Conservation (phyloP, 1,284 basidiomycete species). For the Cerrena zonata region DNA sequence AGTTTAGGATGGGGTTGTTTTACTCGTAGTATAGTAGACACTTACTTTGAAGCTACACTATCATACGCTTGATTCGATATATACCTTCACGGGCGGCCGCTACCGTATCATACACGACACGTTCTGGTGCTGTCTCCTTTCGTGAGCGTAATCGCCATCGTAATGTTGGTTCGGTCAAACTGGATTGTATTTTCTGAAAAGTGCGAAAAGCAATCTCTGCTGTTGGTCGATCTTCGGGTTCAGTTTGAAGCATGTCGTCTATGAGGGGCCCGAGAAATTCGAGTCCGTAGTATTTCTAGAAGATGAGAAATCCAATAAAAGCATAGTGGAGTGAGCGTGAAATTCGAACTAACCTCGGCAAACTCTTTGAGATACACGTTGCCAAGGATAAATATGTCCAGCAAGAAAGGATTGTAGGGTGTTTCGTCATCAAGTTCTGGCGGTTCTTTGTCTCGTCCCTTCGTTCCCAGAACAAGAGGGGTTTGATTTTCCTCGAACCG, state of each 20-base stretch:
- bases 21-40: neutral
- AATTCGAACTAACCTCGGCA: conserved; percentile 2
- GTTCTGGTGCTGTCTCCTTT: conserved; percentile 4
- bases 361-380: conserved; percentile 3
- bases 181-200: neutral
- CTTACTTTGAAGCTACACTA: neutral
- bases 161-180: neutral
- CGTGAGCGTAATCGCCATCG: neutral
- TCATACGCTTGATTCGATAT: neutral
- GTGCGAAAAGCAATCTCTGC: neutral
- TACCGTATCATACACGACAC: conserved; percentile 11
- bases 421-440: conserved; percentile 22
- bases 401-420: conserved; percentile 7
- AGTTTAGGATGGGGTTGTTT: no score
- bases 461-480: conserved; percentile 9
- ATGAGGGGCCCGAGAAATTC: conserved; percentile 3
- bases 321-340: neutral
- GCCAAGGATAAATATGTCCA: conserved; percentile 8
- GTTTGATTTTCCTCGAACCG: conserved; percentile 8
- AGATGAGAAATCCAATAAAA: no score
- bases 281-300: conserved; percentile 2
- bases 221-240: conserved; percentile 2
- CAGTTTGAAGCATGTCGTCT: neutral
- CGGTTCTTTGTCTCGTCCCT: conserved; percentile 20
- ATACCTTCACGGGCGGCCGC: neutral